A percentile compares a stretch with the other conserved stretches of the same genome.
phyloP scores from a whole-genome alignment of 1,284 basidiomycete species.

The Ganoderma multipileum region DNA sequence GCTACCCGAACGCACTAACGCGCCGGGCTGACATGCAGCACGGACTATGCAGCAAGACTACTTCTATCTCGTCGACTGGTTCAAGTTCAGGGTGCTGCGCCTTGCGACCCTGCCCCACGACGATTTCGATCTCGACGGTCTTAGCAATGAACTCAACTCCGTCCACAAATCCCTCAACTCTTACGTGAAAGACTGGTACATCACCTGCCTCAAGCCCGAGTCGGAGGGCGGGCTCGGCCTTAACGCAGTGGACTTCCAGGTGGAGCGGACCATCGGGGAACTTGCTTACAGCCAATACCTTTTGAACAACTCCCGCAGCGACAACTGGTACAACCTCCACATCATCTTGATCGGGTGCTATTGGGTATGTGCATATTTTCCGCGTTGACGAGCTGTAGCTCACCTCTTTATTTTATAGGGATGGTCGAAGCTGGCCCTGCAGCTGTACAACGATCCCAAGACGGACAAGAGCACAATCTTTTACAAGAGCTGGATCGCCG shows the following conservation, averaged over 20 bases:
- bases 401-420: not conserved
- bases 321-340: not conserved
- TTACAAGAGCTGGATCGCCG: not conserved
- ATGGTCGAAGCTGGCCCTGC: not conserved
- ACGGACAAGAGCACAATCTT: not conserved
- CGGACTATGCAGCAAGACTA: not conserved
- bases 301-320: not conserved
- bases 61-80: not conserved
- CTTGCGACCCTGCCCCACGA: not conserved
- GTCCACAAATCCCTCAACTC: not conserved
- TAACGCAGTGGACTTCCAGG: not conserved
- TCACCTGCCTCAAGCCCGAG: not conserved
- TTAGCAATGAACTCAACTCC: not conserved
- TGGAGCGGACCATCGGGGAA: not conserved
- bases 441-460: not conserved
- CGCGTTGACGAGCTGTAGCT: not conserved
- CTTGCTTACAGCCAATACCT: not conserved
- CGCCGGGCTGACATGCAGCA: too few relatives aligned
- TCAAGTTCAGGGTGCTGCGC: not conserved
- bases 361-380: not conserved
- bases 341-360: not conserved
- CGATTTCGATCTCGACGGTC: not conserved
- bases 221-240: not conserved
- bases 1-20: too few relatives aligned
- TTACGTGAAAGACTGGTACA: not conserved